These are phyloP conservation scores for Beauveria sp. DNA, from an alignment of 2,329 filamentous ascomycete species.

Conservation along the genomic window DNA sequence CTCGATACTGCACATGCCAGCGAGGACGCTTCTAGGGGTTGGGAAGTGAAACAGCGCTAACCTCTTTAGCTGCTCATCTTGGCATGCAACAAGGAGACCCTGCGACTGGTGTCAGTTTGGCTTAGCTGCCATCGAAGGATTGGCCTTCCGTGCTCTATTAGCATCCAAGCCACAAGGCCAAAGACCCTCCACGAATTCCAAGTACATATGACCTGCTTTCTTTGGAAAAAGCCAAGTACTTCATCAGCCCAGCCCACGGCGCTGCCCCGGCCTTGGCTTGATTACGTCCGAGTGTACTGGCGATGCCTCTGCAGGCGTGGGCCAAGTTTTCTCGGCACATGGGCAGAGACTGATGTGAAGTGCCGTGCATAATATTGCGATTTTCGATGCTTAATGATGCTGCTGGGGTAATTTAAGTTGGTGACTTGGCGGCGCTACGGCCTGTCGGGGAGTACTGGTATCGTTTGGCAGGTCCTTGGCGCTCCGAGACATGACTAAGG, in stretches of 20 bases:
- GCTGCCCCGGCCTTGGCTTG: conserved; percentile 1
- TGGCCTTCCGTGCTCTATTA: neutral
- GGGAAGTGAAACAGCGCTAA: conserved; percentile 4
- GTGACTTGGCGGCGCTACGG: neutral
- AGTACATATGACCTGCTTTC: neutral
- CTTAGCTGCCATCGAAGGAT: neutral
- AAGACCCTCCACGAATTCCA: neutral
- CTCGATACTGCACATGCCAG: too few species aligned
- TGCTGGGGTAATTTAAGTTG: too few species aligned
- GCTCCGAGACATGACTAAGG: neutral
- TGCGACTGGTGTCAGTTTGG: conserved; percentile 3
- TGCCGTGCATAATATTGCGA: neutral
- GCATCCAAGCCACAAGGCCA: neutral
- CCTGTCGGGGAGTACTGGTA: neutral
- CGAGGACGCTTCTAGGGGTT: neutral
- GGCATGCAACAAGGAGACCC: neutral
- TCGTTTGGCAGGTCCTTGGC: neutral
- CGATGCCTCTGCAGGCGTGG: neutral
- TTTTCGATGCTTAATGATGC: too few species aligned
- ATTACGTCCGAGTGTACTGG: neutral
- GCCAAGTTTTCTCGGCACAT: neutral
- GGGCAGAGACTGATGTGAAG: neutral
- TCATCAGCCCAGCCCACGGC: neutral
- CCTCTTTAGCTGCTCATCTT: neutral
- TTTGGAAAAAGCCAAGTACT: neutral